phyloP scores from a whole-genome alignment of 805 yeast species.

The Candida suzukii region DNA sequence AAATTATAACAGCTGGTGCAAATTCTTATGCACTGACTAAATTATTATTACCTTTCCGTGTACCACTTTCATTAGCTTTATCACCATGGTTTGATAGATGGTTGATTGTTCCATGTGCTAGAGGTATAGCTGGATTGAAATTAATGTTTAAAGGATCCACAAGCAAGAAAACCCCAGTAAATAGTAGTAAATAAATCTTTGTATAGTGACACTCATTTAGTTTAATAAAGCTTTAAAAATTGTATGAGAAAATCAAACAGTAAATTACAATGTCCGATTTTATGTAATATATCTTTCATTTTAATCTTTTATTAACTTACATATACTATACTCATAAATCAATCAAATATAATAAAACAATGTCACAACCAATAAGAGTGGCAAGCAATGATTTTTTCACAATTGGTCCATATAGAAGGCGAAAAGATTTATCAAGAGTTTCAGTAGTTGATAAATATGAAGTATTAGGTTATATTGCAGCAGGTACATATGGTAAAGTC shows the following conservation, averaged over 20 bases:
- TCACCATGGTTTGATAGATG: slow-evolving; percentile 30
- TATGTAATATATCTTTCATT: too few relatives aligned
- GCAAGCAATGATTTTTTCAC: slow-evolving; percentile 50
- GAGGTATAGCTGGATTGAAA: too few relatives aligned
- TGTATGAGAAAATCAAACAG: too few relatives aligned
- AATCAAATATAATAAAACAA: background rate
- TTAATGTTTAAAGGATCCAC: too few relatives aligned
- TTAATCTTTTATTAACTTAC: too few relatives aligned
- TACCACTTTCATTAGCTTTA: slow-evolving; percentile 19
- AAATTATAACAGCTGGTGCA: slow-evolving; percentile 27
- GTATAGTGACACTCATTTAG: too few relatives aligned
- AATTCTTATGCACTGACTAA: slow-evolving; percentile 29
- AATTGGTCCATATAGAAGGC: slow-evolving; percentile 49
- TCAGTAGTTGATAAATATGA: slow-evolving; percentile 82
- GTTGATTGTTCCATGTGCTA: slow-evolving; percentile 24
- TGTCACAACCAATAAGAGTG: slow-evolving; percentile 40
- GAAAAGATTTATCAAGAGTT: slow-evolving; percentile 59
- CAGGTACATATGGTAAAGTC: slow-evolving; percentile 95
- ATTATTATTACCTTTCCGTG: slow-evolving; percentile 21
- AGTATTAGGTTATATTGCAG: slow-evolving; percentile 92
- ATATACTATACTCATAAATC: too few relatives aligned
- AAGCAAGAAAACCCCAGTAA: too few relatives aligned
- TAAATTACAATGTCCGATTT: too few relatives aligned
- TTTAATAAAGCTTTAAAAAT: too few relatives aligned
- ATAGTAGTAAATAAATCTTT: too few relatives aligned